phyloP scores from a whole-genome alignment of 2,329 filamentous ascomycete species.

The Drechslera avenae region DNA sequence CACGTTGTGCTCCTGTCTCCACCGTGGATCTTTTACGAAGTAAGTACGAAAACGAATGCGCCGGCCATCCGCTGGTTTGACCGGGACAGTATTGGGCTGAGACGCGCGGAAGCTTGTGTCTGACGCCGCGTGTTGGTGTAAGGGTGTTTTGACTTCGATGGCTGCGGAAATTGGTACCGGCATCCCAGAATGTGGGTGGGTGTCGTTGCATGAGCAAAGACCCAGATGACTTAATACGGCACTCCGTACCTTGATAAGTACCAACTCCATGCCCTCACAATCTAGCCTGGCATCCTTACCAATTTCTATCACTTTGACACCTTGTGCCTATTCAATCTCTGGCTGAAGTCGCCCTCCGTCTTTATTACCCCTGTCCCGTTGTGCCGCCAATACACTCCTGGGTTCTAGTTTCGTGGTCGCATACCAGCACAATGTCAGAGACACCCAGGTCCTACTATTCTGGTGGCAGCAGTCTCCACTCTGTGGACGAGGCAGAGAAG shows the following conservation, averaged over 20 bases:
- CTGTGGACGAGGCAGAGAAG: slow-evolving; percentile 42
- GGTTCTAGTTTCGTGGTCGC: slow-evolving; percentile 2
- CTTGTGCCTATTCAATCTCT: background rate
- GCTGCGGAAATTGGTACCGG: slow-evolving; percentile 15
- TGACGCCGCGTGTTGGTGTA: slow-evolving; percentile 7
- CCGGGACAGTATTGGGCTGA: slow-evolving; percentile 10
- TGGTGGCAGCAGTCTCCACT: slow-evolving; percentile 26
- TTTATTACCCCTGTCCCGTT: background rate
- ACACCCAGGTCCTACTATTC: slow-evolving; percentile 23
- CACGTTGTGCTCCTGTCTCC: slow-evolving; percentile 8
- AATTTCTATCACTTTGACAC: slow-evolving; percentile 11
- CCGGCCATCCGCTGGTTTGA: slow-evolving; percentile 5
- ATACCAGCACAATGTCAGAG: slow-evolving; percentile 28
- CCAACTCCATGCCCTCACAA: slow-evolving; percentile 3
- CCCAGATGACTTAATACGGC: slow-evolving; percentile 4
- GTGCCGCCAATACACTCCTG: background rate
- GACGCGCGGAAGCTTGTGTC: slow-evolving; percentile 11
- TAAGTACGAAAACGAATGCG: slow-evolving; percentile 11
- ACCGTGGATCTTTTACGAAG: slow-evolving; percentile 12
- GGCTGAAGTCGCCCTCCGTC: background rate
- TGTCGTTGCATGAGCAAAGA: slow-evolving; percentile 6
- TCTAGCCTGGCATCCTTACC: slow-evolving; percentile 17
- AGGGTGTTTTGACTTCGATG: slow-evolving; percentile 6
- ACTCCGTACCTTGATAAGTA: slow-evolving; percentile 22
- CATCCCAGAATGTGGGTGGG: slow-evolving; percentile 12